phyloP scores from a whole-genome alignment of 2,329 filamentous ascomycete genomes.

The Fusarium heterosporum region DNA sequence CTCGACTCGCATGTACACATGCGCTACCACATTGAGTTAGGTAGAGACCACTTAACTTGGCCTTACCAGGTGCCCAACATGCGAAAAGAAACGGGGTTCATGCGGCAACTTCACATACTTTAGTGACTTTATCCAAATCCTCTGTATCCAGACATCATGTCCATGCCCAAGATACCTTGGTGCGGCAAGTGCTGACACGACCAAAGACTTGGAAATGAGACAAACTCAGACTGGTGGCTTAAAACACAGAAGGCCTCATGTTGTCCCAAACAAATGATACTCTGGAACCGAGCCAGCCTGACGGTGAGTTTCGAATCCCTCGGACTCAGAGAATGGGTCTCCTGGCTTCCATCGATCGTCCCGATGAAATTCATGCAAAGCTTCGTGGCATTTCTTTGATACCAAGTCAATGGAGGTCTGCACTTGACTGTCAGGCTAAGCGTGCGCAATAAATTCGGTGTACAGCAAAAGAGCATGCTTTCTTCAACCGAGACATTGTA shows the following conservation, averaged over 20 bases:
- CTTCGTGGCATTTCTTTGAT: slow-evolving; percentile 47
- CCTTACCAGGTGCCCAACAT: slow-evolving; percentile 33
- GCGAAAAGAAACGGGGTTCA: slow-evolving; percentile 22
- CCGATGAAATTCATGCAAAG: slow-evolving; percentile 47
- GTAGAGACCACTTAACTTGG: slow-evolving; percentile 23
- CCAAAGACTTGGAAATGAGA: slow-evolving; percentile 21
- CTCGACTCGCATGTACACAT: slow-evolving; percentile 29
- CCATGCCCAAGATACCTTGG: slow-evolving; percentile 27
- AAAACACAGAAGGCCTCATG: slow-evolving; percentile 38
- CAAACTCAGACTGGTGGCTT: slow-evolving; percentile 29
- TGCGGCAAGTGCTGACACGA: slow-evolving; percentile 21
- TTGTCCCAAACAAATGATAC: slow-evolving; percentile 4
- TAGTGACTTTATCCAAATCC: neutral
- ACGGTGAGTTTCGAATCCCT: slow-evolving; percentile 16
- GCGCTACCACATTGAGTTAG: slow-evolving; percentile 18
- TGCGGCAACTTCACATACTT: slow-evolving; percentile 24
- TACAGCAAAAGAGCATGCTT: neutral
- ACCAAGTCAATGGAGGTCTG: neutral
- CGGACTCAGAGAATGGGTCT: slow-evolving; percentile 25
- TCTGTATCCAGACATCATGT: slow-evolving; percentile 27
- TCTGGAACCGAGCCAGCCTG: slow-evolving; percentile 22
- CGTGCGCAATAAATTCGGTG: neutral
- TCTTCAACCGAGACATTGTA: neutral
- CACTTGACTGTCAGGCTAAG: slow-evolving; percentile 30
- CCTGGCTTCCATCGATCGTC: slow-evolving; percentile 29